Evolutionary conservation across 1,284 basidiomycete species (phyloP).

Genomic region (Wolfiporia cocos): DNA sequence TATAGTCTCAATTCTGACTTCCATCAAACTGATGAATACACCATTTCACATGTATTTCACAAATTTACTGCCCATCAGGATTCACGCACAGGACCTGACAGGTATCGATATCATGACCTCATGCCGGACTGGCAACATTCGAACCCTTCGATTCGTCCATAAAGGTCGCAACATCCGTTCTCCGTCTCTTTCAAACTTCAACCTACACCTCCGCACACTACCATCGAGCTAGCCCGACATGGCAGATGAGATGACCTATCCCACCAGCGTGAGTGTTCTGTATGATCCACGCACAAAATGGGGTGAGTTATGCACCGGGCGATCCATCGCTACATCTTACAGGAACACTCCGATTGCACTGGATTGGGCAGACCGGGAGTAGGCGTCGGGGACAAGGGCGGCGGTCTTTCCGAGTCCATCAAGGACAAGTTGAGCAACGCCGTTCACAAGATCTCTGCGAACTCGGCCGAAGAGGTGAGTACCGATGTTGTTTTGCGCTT

Average conservation of each 20-base stretch:
- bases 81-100: neutral
- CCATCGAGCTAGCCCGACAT: neutral
- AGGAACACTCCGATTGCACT: neutral
- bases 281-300: too few species aligned
- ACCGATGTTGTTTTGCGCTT: neutral
- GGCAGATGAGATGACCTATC: neutral
- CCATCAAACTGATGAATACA: neutral
- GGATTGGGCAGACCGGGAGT: neutral
- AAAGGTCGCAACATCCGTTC: neutral
- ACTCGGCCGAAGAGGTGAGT: slow-evolving; percentile 3
- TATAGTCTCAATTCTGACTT: too few species aligned
- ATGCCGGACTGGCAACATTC: too few species aligned
- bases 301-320: too few species aligned
- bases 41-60: neutral
- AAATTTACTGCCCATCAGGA: neutral
- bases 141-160: neutral
- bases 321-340: neutral
- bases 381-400: neutral
- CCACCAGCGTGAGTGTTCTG: neutral
- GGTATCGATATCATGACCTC: neutral
- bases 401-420: neutral
- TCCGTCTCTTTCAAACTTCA: neutral
- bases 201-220: neutral
- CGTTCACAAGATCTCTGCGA: slow-evolving; percentile 2
- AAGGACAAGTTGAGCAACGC: slow-evolving; percentile 5